Conservation (phyloP, 2,329 filamentous ascomycete species). For the Stachybotrys elegans region DNA sequence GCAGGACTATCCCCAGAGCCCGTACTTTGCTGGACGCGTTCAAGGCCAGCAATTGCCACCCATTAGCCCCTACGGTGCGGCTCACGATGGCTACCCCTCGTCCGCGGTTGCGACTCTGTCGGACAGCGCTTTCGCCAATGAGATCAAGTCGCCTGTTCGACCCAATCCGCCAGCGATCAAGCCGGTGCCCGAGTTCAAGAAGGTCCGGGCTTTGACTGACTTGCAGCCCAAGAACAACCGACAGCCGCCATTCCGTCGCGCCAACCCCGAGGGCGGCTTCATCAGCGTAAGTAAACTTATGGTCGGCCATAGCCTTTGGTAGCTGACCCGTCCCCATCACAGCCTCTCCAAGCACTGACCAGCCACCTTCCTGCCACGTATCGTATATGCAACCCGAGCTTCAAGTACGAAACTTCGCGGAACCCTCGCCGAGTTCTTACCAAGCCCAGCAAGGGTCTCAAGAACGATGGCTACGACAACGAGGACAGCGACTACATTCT, state of each 20-base stretch:
- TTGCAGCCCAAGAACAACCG: conserved; percentile 77
- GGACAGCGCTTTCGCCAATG: conserved; percentile 58
- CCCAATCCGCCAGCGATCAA: conserved; percentile 45
- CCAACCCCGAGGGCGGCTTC: conserved; percentile 94
- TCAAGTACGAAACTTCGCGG: conserved; percentile 97
- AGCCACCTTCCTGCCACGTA: conserved; percentile 92
- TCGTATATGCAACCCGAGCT: conserved; percentile 94
- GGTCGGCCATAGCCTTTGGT: background rate
- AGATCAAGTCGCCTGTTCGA: conserved; percentile 54
- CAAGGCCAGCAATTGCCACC: conserved; percentile 62
- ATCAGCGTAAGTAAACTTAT: conserved; percentile 68
- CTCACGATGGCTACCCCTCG: conserved; percentile 68
- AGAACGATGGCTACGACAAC: conserved; percentile 98
- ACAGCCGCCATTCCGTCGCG: conserved; percentile 86
- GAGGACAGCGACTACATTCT: conserved; percentile 99
- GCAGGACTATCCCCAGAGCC: conserved; percentile 54
- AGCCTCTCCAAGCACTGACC: conserved; percentile 94
- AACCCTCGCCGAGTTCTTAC: conserved; percentile 94
- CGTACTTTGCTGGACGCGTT: conserved; percentile 49
- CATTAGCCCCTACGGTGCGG: conserved; percentile 62
- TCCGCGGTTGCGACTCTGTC: conserved; percentile 62
- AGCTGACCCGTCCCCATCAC: conserved; percentile 14
- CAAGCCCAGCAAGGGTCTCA: conserved; percentile 95
- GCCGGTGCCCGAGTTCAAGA: conserved; percentile 82
- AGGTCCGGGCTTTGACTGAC: conserved; percentile 66